A percentile compares a stretch with the other conserved stretches of the same genome.
Evolutionary conservation across 345 rosid genomes (phyloP).

Genomic region (Gossypium turneri): DNA sequence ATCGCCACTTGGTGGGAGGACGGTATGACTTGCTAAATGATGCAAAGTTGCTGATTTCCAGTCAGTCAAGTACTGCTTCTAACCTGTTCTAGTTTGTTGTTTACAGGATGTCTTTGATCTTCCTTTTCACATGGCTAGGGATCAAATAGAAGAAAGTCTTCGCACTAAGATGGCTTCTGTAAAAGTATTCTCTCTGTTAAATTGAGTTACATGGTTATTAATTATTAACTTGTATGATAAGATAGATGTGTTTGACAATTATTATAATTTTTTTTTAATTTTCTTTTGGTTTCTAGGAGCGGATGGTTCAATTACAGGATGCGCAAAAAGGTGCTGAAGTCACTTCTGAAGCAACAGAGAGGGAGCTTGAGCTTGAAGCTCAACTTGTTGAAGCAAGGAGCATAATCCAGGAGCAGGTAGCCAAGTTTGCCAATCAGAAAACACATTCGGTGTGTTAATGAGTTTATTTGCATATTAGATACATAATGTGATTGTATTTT

Average conservation of each 20-base stretch:
- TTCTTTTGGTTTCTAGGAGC: conserved; percentile 38
- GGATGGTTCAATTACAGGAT: conserved; percentile 85
- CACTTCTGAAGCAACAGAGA: conserved; percentile 89
- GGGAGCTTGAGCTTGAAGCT: conserved; percentile 99
- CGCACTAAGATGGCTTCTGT: conserved; percentile 88
- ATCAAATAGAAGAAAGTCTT: conserved; percentile 95
- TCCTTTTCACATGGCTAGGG: conserved; percentile 90
- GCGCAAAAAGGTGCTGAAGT: conserved; percentile 87
- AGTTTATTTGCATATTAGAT: neutral
- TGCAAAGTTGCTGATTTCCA: conserved; percentile 3
- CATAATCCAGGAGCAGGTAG: conserved; percentile 96
- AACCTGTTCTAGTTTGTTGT: neutral
- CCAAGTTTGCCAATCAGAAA: conserved; percentile 7
- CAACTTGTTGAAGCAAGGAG: conserved; percentile 99
- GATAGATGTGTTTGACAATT: neutral
- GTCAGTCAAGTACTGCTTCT: conserved; percentile 3
- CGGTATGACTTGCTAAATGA: conserved; percentile 43
- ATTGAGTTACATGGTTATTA: neutral
- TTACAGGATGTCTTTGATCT: conserved; percentile 86
- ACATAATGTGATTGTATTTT: neutral
- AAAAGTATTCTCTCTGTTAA: conserved; percentile 49
- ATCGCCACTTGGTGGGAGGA: conserved; percentile 96
- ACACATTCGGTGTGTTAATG: neutral
- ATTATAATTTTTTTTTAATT: neutral
- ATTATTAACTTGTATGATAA: neutral